Conservation (phyloP, 345 rosid species). For the Citrus unshiu region DNA sequence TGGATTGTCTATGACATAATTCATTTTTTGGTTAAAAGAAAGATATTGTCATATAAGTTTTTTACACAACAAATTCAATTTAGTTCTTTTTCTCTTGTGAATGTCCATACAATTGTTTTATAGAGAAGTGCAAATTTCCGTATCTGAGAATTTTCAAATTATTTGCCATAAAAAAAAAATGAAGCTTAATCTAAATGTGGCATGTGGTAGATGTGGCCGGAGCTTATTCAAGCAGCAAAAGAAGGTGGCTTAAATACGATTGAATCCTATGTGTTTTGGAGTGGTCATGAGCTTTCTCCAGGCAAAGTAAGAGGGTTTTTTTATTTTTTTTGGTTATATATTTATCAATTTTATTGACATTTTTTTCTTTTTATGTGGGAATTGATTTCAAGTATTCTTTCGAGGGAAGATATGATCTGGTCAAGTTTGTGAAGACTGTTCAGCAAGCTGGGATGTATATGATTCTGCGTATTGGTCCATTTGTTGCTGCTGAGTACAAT, state of each 20-base stretch:
- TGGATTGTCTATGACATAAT: neutral
- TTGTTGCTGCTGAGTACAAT: conserved; percentile 91
- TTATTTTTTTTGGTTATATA: neutral
- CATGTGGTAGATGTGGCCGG: conserved; percentile 79
- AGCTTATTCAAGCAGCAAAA: conserved; percentile 74
- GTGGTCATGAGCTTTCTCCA: conserved; percentile 81
- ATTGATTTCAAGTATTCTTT: conserved; percentile 53
- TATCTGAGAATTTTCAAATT: neutral
- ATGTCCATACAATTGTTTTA: no score
- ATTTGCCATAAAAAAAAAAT: no score
- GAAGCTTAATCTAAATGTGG: conserved; percentile 2
- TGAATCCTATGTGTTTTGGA: conserved; percentile 94
- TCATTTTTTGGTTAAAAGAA: neutral
- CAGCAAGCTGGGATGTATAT: conserved; percentile 87
- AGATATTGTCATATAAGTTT: no score
- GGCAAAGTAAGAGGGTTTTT: conserved; percentile 41
- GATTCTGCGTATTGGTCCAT: conserved; percentile 96
- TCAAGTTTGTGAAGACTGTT: conserved; percentile 81
- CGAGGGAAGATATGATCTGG: conserved; percentile 76
- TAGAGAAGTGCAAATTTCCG: no score
- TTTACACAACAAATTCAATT: no score
- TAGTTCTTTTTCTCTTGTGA: no score
- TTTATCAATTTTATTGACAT: neutral
- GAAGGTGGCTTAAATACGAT: conserved; percentile 80
- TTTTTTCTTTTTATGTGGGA: neutral